A percentile compares a stretch with the other conserved stretches of the same genome.
phyloP scores from a whole-genome alignment of 768 basidiomycete genomes.

The Fomitopsis serialis region DNA sequence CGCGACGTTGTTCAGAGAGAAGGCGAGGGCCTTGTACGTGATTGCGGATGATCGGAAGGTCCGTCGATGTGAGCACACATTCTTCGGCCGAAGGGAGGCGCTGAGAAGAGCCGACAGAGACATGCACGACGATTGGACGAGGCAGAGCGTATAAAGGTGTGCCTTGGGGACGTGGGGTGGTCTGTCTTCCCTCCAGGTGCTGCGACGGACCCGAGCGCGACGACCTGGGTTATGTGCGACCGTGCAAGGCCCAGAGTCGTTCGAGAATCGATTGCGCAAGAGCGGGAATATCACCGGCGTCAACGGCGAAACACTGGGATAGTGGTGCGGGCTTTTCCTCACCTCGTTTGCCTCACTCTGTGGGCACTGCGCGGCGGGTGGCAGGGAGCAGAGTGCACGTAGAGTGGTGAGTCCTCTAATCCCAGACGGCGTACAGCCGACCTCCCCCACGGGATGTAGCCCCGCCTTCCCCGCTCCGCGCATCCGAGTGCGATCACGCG shows the following conservation, averaged over 20 bases:
- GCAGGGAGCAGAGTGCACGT: neutral
- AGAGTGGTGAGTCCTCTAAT: neutral
- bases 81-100: constrained; percentile 3
- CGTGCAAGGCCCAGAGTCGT: neutral
- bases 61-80: constrained; percentile 16
- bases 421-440: neutral
- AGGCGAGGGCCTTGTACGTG: constrained; percentile 39
- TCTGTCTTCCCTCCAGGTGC: neutral
- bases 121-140: constrained; percentile 2
- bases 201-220: neutral
- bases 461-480: neutral
- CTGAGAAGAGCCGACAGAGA: constrained; percentile 2
- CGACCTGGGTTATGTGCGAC: neutral
- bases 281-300: neutral
- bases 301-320: neutral
- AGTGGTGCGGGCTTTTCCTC: neutral
- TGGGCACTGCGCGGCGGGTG: neutral
- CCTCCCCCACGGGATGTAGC: neutral
- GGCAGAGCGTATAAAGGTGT: neutral
- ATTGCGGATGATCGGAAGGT: constrained; percentile 25
- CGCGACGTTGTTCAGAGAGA: constrained; percentile 36
- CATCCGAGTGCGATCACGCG: neutral
- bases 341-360: neutral
- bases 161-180: neutral
- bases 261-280: neutral